Percentiles rank a stretch among this genome's conserved stretches.
Conservation (phyloP, 768 basidiomycete genomes). For the Lactarius evosmus region DNA sequence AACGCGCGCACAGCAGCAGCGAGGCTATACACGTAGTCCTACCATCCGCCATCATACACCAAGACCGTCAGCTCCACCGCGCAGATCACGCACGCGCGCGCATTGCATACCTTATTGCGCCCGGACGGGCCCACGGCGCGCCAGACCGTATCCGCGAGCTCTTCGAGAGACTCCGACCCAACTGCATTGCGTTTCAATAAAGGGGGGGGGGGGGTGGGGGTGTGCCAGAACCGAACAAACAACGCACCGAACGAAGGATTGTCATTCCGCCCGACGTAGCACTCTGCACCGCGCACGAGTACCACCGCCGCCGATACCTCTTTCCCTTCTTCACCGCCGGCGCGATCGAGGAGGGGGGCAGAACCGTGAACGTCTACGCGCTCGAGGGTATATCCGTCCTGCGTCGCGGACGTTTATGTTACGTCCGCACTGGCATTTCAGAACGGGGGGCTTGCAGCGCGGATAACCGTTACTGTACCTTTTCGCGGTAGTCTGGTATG, state of each 20-base stretch:
- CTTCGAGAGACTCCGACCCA: constrained; percentile 74
- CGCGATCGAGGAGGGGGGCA: constrained; percentile 29
- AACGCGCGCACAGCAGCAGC: constrained; percentile 69
- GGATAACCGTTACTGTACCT: constrained; percentile 46
- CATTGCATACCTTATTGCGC: constrained; percentile 73
- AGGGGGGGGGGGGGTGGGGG: constrained; percentile 1
- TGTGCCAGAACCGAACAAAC: too few species aligned
- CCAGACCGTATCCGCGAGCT: constrained; percentile 68
- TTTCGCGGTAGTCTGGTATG: constrained; percentile 70
- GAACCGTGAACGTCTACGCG: constrained; percentile 68
- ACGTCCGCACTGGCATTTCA: not conserved
- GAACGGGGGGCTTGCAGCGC: not conserved
- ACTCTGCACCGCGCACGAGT: constrained; percentile 60
- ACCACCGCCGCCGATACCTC: too few species aligned
- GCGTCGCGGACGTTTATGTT: not conserved
- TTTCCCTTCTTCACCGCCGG: constrained; percentile 37
- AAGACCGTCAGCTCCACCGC: not conserved
- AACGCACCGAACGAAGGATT: constrained; percentile 89
- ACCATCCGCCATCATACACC: not conserved
- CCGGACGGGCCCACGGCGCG: constrained; percentile 82
- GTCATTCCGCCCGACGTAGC: constrained; percentile 83
- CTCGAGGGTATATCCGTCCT: constrained; percentile 92
- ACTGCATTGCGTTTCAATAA: constrained; percentile 43
- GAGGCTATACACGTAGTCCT: constrained; percentile 88
- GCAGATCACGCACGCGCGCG: not conserved